Evolutionary conservation across 805 yeast species (phyloP).

Genomic region (Candida argentea): DNA sequence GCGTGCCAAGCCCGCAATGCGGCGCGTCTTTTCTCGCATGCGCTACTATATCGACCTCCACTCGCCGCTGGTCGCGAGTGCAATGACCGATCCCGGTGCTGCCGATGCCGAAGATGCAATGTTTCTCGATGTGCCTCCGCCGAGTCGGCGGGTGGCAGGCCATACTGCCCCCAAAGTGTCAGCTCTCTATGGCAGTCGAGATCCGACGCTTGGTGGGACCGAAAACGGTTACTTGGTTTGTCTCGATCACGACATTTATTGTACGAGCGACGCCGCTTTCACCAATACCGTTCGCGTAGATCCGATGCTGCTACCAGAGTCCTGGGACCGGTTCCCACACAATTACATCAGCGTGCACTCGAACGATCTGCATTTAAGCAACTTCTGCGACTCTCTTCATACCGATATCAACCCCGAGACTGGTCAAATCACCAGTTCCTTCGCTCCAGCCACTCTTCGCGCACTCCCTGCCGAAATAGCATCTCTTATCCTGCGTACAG

Average conservation of each 20-base stretch:
- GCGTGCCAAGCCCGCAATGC: no score
- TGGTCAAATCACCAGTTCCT: conserved; percentile 11
- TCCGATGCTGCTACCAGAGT: background rate
- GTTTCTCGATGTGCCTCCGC: no score
- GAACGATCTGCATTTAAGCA: conserved; percentile 29
- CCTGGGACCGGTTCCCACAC: conserved; percentile 25
- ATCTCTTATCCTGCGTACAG: conserved; percentile 18
- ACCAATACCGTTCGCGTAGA: conserved; percentile 6
- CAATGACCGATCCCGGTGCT: background rate
- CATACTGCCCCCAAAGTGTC: no score
- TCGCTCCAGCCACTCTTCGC: conserved; percentile 12
- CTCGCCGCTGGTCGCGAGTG: background rate
- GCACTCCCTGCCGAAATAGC: conserved; percentile 27
- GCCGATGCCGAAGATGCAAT: conserved; percentile 1
- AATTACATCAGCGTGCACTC: conserved; percentile 20
- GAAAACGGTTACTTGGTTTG: conserved; percentile 25
- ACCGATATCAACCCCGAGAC: conserved; percentile 19
- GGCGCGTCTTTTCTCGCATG: no score
- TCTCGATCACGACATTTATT: conserved; percentile 22
- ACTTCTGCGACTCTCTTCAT: conserved; percentile 19
- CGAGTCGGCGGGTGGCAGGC: no score
- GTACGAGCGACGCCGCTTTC: conserved; percentile 14
- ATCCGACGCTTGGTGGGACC: no score
- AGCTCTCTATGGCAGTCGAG: conserved; percentile 7
- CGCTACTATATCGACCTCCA: conserved; percentile 1